These are phyloP conservation scores for Calonectria pseudoturangicola DNA, from an alignment of 2,329 filamentous ascomycete genomes.

Conservation along the genomic window DNA sequence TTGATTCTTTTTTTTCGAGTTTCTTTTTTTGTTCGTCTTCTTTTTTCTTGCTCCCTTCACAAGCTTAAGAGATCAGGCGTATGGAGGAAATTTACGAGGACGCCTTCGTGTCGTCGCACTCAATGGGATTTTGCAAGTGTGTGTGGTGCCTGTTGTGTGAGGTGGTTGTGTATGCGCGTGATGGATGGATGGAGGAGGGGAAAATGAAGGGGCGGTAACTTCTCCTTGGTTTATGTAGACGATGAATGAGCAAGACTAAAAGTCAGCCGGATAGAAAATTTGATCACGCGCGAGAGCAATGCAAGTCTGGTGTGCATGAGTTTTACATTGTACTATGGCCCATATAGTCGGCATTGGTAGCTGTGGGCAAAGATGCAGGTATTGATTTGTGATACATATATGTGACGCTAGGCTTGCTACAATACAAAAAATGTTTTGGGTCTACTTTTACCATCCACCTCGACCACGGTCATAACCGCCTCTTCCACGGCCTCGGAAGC, in stretches of 20 bases:
- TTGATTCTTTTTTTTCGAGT: slow-evolving; percentile 33
- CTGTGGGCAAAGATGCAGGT: not conserved
- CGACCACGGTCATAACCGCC: slow-evolving; percentile 59
- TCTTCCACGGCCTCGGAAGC: slow-evolving; percentile 55
- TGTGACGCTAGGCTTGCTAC: slow-evolving; percentile 29
- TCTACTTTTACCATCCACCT: slow-evolving; percentile 45
- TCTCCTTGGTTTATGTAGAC: slow-evolving; percentile 55
- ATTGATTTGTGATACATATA: slow-evolving; percentile 15
- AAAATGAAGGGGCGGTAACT: slow-evolving; percentile 33
- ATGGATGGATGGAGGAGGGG: slow-evolving; percentile 25
- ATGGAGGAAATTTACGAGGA: slow-evolving; percentile 39
- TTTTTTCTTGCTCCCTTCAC: slow-evolving; percentile 40
- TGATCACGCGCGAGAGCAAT: slow-evolving; percentile 33
- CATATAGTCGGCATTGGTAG: not conserved
- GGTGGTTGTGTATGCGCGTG: slow-evolving; percentile 24
- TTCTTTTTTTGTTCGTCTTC: slow-evolving; percentile 34
- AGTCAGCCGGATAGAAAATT: slow-evolving; percentile 54
- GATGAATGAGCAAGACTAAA: slow-evolving; percentile 57
- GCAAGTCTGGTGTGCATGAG: slow-evolving; percentile 13
- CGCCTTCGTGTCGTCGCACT: slow-evolving; percentile 37
- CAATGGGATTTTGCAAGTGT: slow-evolving; percentile 5
- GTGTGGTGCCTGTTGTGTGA: slow-evolving; percentile 20
- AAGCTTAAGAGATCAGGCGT: slow-evolving; percentile 39
- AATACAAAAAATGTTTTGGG: slow-evolving; percentile 19
- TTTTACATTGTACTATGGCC: slow-evolving; percentile 16